A percentile compares a stretch with the other conserved stretches of the same genome.
These are phyloP conservation scores for Mallotus repandus DNA, from an alignment of 441 rosid genomes.

Conservation along the genomic window DNA sequence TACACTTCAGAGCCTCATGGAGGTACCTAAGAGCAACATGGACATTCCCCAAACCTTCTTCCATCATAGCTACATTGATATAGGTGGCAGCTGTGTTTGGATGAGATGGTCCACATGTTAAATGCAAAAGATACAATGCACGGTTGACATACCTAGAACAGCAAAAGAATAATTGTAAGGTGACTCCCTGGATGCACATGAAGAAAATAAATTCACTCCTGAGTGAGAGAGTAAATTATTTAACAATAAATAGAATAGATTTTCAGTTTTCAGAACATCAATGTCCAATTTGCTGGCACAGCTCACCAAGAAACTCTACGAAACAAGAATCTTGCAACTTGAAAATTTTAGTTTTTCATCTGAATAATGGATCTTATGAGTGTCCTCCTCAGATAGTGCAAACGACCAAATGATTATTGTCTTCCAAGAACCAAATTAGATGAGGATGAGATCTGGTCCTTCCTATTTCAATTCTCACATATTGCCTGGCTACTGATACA, in stretches of 20 bases:
- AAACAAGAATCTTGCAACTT: neutral
- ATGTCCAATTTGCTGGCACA: neutral
- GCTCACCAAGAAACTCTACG: neutral
- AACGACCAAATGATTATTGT: neutral
- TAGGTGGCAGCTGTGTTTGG: conserved; percentile 76
- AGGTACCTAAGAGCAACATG: conserved; percentile 70
- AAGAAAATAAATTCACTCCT: neutral
- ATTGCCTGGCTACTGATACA: neutral
- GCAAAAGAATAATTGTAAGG: conserved; percentile 10
- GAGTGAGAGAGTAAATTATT: neutral
- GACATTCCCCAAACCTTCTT: conserved; percentile 70
- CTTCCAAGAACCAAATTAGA: conserved; percentile 2
- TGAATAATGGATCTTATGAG: neutral
- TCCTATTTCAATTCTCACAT: neutral
- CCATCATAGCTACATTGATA: conserved; percentile 83
- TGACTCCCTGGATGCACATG: conserved; percentile 2
- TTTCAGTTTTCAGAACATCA: neutral
- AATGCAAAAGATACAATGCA: conserved; percentile 62
- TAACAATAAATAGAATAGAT: neutral
- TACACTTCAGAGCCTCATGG: conserved; percentile 74
- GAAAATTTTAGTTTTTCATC: neutral
- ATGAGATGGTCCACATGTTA: conserved; percentile 68
- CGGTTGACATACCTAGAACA: conserved; percentile 62
- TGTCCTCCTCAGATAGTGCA: neutral
- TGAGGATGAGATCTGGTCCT: neutral